Evolutionary conservation across 2,329 filamentous ascomycete genomes (phyloP).

Genomic region (Pseudocercospora ulei): DNA sequence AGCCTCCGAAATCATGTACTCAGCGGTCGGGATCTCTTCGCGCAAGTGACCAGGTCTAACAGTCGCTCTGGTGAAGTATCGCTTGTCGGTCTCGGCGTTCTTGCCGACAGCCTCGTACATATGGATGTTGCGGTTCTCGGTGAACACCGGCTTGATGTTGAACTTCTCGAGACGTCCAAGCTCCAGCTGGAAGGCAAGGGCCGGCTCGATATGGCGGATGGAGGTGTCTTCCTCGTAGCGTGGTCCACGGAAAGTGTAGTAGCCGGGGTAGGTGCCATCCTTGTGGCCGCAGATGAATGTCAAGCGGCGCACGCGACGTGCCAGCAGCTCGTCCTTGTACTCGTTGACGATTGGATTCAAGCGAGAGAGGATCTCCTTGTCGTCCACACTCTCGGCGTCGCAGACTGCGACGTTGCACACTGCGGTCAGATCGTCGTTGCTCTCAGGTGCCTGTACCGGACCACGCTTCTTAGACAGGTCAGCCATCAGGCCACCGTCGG

Average conservation of each 20-base stretch:
- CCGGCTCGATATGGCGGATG: conserved; percentile 94
- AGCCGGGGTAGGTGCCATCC: conserved; percentile 88
- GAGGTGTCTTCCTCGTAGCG: conserved; percentile 81
- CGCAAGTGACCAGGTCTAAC: conserved; percentile 88
- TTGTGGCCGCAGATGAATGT: conserved; percentile 95
- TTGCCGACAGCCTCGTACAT: conserved; percentile 96
- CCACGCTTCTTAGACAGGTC: conserved; percentile 65
- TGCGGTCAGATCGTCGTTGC: conserved; percentile 60
- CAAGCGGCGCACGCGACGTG: conserved; percentile 73
- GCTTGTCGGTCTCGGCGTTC: conserved; percentile 89
- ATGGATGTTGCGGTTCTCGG: conserved; percentile 97
- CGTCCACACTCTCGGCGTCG: conserved; percentile 73
- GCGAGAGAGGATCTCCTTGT: conserved; percentile 67
- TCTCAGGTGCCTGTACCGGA: conserved; percentile 40
- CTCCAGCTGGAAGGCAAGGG: conserved; percentile 96
- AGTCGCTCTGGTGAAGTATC: conserved; percentile 94
- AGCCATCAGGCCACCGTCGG: conserved; percentile 50
- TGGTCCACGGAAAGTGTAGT: conserved; percentile 96
- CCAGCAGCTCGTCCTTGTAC: conserved; percentile 72
- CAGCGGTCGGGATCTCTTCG: conserved; percentile 95
- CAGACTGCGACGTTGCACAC: conserved; percentile 88
- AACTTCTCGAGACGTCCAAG: conserved; percentile 90
- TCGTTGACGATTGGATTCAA: conserved; percentile 67
- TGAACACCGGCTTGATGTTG: conserved; percentile 96
- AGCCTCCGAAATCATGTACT: conserved; percentile 95